A percentile compares a stretch with the other conserved stretches of the same genome.
These are phyloP conservation scores for Pestalotiopsis sp. DNA, from an alignment of 2,329 filamentous ascomycete species.

Conservation along the genomic window DNA sequence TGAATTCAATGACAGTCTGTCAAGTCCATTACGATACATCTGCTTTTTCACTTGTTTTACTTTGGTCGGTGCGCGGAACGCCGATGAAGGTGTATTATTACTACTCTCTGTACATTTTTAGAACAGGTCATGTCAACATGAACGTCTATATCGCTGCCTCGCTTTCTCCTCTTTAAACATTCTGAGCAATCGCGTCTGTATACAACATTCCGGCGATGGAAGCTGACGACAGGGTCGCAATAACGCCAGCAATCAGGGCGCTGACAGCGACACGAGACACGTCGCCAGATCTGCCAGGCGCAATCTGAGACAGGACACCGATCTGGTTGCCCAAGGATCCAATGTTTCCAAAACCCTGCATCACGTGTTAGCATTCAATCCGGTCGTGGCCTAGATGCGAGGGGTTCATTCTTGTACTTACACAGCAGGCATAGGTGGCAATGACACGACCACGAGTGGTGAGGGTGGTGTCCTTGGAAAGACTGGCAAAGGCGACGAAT, in stretches of 20 bases:
- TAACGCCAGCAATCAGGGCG: slow-evolving; percentile 75
- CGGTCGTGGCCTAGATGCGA: neutral
- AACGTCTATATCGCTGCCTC: neutral
- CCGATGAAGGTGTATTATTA: neutral
- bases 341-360: slow-evolving; percentile 75
- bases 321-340: slow-evolving; percentile 88
- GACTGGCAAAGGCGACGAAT: slow-evolving; percentile 50
- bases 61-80: neutral
- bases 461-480: slow-evolving; percentile 48
- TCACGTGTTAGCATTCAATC: slow-evolving; percentile 15
- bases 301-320: slow-evolving; percentile 81
- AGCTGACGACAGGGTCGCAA: slow-evolving; percentile 79
- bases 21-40: no score
- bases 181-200: slow-evolving; percentile 38
- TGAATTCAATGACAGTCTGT: slow-evolving; percentile 39
- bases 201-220: slow-evolving; percentile 77
- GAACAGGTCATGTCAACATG: neutral
- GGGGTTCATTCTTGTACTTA: slow-evolving; percentile 29
- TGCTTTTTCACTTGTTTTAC: no score
- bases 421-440: slow-evolving; percentile 81
- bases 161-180: neutral
- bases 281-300: slow-evolving; percentile 72
- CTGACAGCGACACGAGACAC: slow-evolving; percentile 76
- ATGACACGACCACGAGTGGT: slow-evolving; percentile 75
- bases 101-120: neutral